Base-by-base conservation (phyloP, 352 stramenopile genomes). In the Globisporangium emineosum region DNA sequence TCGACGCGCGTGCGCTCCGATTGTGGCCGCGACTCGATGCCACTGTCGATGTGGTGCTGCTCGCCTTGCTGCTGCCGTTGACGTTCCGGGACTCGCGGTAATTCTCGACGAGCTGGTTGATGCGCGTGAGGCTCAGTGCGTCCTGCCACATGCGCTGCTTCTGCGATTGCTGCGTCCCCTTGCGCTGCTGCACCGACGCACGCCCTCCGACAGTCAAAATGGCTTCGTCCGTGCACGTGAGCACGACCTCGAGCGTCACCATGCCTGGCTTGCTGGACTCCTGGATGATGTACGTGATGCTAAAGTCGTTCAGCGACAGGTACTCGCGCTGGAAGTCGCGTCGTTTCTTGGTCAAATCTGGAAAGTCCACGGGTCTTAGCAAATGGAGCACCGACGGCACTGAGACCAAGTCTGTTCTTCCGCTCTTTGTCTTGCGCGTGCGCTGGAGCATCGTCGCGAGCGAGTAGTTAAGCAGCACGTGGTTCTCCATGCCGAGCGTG, bases 281-380 rank as follows among this genome's bases (percentile, higher is more conserved):
- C 61, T 92, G 83, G 43, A 89, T 68, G 52, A 92, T 84, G 60
- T 89, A 92, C 50, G 83, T 92, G 60, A 92, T 72, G 51, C 67
- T 78, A 49, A 89, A 79, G 32, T 89, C 71, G 61, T 76, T 73
- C 2, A 19, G 30, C 8, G 80, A 77, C 15, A 89, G 63, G 21
- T 57, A 62, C 5, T 79, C 67, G 10, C 61, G 51, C 25, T 71
- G 64, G 33, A 84, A 89, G 54, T 83, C 73, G 15, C 77, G 57
- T 25, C 70, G 64, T 40, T 75, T 65, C 42, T 60, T 60, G 1
- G 69, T 68, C 40, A 87, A 77, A 0, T 49, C 57, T 0, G 76
- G 72, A 12, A 75, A 72, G 49, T 66, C 58, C 21, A 89, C 79
- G 0, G 76, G 74, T 7, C 79, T 76, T 40, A 86, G 83, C 53